Conservation (phyloP, 106 monocot species). For the Dactylorhiza incarnata region DNA sequence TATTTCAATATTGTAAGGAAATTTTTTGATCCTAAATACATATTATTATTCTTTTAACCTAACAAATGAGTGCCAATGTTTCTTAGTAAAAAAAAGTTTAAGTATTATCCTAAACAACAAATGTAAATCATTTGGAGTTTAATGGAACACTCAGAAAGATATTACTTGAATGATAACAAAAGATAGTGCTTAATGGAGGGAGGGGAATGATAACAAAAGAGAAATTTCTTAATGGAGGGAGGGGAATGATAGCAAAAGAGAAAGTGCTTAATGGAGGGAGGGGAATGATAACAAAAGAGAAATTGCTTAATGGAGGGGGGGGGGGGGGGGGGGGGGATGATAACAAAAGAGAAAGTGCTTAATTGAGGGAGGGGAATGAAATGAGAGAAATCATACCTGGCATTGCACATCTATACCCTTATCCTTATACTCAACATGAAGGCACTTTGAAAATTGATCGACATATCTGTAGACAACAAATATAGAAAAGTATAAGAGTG, state of each 20-base stretch:
- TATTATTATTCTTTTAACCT: not conserved
- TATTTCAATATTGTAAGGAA: too few species aligned
- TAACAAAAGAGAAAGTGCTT: not conserved
- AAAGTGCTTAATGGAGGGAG: not conserved
- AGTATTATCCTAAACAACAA: not conserved
- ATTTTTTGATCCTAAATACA: not conserved
- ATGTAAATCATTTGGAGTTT: not conserved
- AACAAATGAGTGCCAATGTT: not conserved
- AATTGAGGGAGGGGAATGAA: not conserved
- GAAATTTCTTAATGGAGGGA: not conserved
- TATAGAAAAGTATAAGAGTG: not conserved
- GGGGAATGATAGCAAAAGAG: too few species aligned
- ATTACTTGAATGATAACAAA: not conserved
- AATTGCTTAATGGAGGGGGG: not conserved
- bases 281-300: too few species aligned
- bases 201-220: too few species aligned
- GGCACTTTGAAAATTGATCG: constrained; percentile 77
- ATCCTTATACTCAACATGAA: constrained; percentile 75
- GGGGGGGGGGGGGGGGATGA: not conserved
- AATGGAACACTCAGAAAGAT: not conserved
- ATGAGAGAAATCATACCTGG: constrained; percentile 41
- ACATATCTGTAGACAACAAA: constrained; percentile 50
- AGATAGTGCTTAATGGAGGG: too few species aligned
- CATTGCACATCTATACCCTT: constrained; percentile 96
- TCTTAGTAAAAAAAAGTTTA: too few species aligned